Base-by-base conservation (phyloP, 139 green algal species). In the Coelastrella sp. region DNA sequence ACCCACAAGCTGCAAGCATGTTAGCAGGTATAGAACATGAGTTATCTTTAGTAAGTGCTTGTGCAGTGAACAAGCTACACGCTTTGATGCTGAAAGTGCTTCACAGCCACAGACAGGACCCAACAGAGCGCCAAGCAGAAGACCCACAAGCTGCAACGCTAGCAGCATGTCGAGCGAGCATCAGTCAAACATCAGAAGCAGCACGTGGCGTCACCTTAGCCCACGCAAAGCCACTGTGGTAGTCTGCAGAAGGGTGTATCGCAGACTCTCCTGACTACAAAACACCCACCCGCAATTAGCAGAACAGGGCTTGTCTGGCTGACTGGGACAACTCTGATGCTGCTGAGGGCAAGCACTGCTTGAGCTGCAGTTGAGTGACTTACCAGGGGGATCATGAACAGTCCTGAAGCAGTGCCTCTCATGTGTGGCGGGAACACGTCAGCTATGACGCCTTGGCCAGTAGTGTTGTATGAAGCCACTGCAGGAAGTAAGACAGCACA, bases 341-440 rank as follows among this genome's bases (percentile, higher is more conserved):
- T 60, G 61, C 14, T 64, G 23, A 47, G 0, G 1, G 0, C 32
- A 47, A 47, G 1, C 0, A 47, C 32, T 47, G 32, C 32, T 47
- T 47, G 32, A 47, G 1, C 32, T 47, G 32, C 32, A 19, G 5
- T 11, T 32, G 11, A 60, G 57, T 6, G 20, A 10, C 78, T 84
- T n/a, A 90, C 66, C 58, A 83, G 58, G 4, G 85, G 74, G 5
- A 90, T 90, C 85, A 90, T 90, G 23, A 90, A 90, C 20, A 90
- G 73, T 19, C 85, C 85, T 4, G 20, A 5, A 4, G 83, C 83
- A n/a, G 83, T 88, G 7, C 77, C 54, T 4, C 77, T 47, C 77
- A 83, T 22, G 3, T 83, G 47, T 65, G 77, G 77, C 19, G 77
- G 77, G 54, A 83, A 83, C 2, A 83, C 54, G 65, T 83, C 77